Percentiles rank a stretch among this genome's conserved stretches.
Conservation (phyloP, 1,284 basidiomycete species). For the Irpex sp. region DNA sequence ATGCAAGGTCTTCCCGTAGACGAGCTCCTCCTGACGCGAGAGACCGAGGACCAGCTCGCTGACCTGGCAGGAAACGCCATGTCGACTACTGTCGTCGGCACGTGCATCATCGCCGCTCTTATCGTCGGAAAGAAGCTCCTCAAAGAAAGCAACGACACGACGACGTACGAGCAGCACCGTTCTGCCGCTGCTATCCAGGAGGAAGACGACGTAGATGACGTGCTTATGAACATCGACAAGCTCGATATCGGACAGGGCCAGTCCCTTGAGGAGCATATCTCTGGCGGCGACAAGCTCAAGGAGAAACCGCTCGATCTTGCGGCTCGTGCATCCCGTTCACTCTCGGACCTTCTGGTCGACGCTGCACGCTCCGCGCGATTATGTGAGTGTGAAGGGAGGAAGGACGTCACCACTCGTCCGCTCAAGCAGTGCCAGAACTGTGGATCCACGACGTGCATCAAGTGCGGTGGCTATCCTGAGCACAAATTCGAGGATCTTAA, state of each 20-base stretch:
- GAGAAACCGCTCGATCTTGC: constrained; percentile 67
- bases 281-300: constrained; percentile 64
- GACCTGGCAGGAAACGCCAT: constrained; percentile 96
- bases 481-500: constrained; percentile 68
- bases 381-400: constrained; percentile 86
- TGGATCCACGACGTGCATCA: constrained; percentile 74
- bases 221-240: constrained; percentile 21
- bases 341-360: constrained; percentile 54
- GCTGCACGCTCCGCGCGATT: constrained; percentile 74
- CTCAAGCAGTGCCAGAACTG: constrained; percentile 76
- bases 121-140: constrained; percentile 61
- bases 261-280: constrained; percentile 47
- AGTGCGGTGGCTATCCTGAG: constrained; percentile 86
- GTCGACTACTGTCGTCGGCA: constrained; percentile 93
- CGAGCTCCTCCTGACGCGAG: constrained; percentile 86
- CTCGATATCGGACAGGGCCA: constrained; percentile 19
- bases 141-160: constrained; percentile 53
- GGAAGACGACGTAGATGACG: constrained; percentile 18
- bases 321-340: constrained; percentile 34
- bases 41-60: constrained; percentile 90
- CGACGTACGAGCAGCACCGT: constrained; percentile 58
- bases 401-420: constrained; percentile 66
- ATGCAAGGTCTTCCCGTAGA: constrained; percentile 93
- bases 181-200: constrained; percentile 30
- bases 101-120: constrained; percentile 83